These are phyloP conservation scores for Dioscorea zingiberensis DNA, from an alignment of 106 monocot species.

Conservation along the genomic window DNA sequence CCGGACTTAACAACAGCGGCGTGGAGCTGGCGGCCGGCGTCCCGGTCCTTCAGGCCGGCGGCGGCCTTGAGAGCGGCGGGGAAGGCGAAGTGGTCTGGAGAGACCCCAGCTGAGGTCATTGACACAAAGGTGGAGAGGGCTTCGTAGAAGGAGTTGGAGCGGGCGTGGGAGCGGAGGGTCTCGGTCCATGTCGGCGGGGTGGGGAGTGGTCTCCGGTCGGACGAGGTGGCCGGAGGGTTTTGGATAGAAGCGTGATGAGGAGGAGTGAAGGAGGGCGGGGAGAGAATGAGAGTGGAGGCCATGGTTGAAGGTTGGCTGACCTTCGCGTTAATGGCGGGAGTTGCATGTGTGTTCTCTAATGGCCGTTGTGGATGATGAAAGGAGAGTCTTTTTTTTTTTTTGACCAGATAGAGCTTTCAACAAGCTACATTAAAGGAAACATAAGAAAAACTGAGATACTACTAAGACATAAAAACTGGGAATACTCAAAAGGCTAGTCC, in stretches of 20 bases:
- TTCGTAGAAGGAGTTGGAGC: conserved; percentile 24
- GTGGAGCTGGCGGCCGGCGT: conserved; percentile 56
- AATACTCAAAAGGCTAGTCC: too few species aligned
- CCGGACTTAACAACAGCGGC: conserved; percentile 54
- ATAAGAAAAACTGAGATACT: too few species aligned
- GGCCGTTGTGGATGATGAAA: too few species aligned
- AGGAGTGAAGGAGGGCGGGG: neutral
- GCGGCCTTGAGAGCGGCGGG: conserved; percentile 75
- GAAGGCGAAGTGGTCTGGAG: conserved; percentile 80
- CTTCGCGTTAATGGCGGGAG: too few species aligned
- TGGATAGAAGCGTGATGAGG: neutral
- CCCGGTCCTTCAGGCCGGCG: conserved; percentile 34
- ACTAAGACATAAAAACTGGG: too few species aligned
- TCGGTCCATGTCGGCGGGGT: conserved; percentile 49
- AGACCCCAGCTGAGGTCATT: conserved; percentile 38
- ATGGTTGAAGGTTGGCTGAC: too few species aligned
- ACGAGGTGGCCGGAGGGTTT: neutral
- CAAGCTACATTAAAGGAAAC: too few species aligned
- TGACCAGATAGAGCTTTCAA: too few species aligned
- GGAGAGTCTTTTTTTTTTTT: too few species aligned
- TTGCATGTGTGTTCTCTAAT: too few species aligned
- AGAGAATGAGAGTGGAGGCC: too few species aligned
- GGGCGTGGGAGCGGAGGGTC: conserved; percentile 68
- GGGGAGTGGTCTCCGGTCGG: neutral
- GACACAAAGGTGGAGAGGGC: conserved; percentile 46